phyloP scores from a whole-genome alignment of 2,329 filamentous ascomycete species.

The Neocatenulostroma microsporum region DNA sequence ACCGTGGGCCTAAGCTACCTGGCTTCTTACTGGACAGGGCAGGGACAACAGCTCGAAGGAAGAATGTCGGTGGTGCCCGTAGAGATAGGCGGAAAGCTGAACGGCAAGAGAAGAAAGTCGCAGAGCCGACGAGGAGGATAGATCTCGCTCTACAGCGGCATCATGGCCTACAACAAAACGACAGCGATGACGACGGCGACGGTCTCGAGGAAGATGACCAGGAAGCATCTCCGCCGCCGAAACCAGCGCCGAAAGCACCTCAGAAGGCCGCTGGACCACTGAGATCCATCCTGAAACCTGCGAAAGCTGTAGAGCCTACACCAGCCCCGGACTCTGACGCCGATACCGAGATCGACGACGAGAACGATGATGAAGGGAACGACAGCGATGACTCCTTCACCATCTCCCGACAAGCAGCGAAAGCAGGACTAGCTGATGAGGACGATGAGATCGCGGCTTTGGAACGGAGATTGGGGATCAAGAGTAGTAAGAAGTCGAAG shows the following conservation, averaged over 20 bases:
- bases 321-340: too few relatives aligned
- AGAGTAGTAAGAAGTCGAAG: constrained; percentile 65
- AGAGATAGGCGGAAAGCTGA: constrained; percentile 55
- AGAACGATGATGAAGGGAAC: constrained; percentile 7
- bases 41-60: constrained; percentile 15
- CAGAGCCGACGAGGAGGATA: too few relatives aligned
- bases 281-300: constrained; percentile 31
- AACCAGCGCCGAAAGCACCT: constrained; percentile 1
- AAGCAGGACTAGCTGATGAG: constrained; percentile 61
- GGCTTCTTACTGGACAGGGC: constrained; percentile 39
- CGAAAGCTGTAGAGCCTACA: too few relatives aligned
- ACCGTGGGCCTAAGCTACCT: constrained; percentile 38
- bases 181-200: constrained; percentile 10
- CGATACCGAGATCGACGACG: constrained; percentile 24
- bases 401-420: constrained; percentile 17
- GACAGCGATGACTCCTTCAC: constrained; percentile 12
- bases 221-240: too few relatives aligned
- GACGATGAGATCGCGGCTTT: constrained; percentile 81
- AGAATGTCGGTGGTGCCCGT: constrained; percentile 31
- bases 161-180: neutral
- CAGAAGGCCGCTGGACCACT: constrained; percentile 24
- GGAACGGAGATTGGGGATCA: constrained; percentile 81
- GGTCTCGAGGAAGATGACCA: constrained; percentile 26
- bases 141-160: too few relatives aligned
- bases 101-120: constrained; percentile 54